Percentiles rank a stretch among this genome's conserved stretches.
These are phyloP conservation scores for Quercus ilex DNA, from an alignment of 306 rosid species.

Conservation along the genomic window DNA sequence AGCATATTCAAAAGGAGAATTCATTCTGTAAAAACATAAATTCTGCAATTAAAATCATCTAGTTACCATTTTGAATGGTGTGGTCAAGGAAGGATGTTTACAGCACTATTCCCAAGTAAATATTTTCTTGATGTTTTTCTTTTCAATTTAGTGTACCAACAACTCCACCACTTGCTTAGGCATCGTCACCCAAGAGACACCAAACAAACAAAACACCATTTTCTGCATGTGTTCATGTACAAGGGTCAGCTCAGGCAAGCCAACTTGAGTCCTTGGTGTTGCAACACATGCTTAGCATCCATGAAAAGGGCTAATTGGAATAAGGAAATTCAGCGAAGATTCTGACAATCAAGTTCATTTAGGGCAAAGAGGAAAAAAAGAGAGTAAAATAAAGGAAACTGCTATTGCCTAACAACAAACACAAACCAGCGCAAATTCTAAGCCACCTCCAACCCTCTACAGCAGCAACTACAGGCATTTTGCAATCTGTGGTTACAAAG, in stretches of 20 bases:
- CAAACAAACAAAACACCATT: too few relatives aligned
- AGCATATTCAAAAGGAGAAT: too few relatives aligned
- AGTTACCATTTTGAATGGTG: too few relatives aligned
- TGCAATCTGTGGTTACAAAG: slow-evolving; percentile 53
- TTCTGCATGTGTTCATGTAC: slow-evolving; percentile 8
- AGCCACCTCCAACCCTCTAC: slow-evolving; percentile 95
- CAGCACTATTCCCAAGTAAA: too few relatives aligned
- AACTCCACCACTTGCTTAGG: too few relatives aligned
- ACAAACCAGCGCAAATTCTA: slow-evolving; percentile 91
- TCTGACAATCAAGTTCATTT: not conserved
- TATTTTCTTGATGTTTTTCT: too few relatives aligned
- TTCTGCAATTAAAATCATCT: too few relatives aligned
- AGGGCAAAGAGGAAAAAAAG: too few relatives aligned
- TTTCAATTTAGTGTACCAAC: too few relatives aligned
- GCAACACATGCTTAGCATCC: slow-evolving; percentile 93
- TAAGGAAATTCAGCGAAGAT: slow-evolving; percentile 4
- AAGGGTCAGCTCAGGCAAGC: slow-evolving; percentile 87
- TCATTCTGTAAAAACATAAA: too few relatives aligned
- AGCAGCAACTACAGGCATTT: slow-evolving; percentile 92
- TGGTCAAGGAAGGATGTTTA: too few relatives aligned
- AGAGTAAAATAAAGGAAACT: not conserved
- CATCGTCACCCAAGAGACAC: too few relatives aligned
- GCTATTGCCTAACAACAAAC: slow-evolving; percentile 7
- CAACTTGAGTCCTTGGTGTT: slow-evolving; percentile 77
- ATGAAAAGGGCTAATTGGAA: slow-evolving; percentile 33